These are phyloP conservation scores for Phaeotremella fagi DNA, from an alignment of 768 basidiomycete genomes.

Conservation along the genomic window DNA sequence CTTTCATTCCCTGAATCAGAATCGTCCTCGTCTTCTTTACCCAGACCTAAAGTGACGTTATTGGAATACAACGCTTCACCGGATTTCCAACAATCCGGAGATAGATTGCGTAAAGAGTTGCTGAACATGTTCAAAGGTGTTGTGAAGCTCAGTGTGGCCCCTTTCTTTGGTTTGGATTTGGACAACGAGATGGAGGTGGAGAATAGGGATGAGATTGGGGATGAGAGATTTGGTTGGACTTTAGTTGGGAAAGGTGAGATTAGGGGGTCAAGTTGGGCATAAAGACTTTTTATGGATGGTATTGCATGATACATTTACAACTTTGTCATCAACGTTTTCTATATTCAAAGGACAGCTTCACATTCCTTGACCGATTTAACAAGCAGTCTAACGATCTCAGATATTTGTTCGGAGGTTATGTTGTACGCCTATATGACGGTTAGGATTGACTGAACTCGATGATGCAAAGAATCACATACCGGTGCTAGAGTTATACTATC, in stretches of 20 bases:
- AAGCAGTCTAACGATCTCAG: constrained; percentile 13
- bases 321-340: not conserved
- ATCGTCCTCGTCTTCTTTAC: constrained; percentile 4
- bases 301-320: not conserved
- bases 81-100: constrained; percentile 88
- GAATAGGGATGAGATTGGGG: constrained; percentile 18
- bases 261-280: constrained; percentile 2
- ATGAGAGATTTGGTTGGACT: constrained; percentile 29
- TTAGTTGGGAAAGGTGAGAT: constrained; percentile 31
- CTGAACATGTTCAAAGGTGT: constrained; percentile 73
- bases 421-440: constrained; percentile 13
- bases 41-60: constrained; percentile 56
- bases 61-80: constrained; percentile 94
- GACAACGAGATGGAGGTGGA: constrained; percentile 18
- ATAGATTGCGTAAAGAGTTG: constrained; percentile 71
- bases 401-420: constrained; percentile 15
- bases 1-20: constrained; percentile 55
- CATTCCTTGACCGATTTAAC: constrained; percentile 13
- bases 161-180: constrained; percentile 52
- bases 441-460: not conserved
- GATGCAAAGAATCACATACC: constrained; percentile 1
- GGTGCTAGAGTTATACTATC: constrained; percentile 16
- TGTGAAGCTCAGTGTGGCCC: constrained; percentile 62
- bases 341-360: not conserved
- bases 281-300: no score